Evolutionary conservation across 2,329 filamentous ascomycete species (phyloP).

Genomic region (Aurifilum marmelostoma): DNA sequence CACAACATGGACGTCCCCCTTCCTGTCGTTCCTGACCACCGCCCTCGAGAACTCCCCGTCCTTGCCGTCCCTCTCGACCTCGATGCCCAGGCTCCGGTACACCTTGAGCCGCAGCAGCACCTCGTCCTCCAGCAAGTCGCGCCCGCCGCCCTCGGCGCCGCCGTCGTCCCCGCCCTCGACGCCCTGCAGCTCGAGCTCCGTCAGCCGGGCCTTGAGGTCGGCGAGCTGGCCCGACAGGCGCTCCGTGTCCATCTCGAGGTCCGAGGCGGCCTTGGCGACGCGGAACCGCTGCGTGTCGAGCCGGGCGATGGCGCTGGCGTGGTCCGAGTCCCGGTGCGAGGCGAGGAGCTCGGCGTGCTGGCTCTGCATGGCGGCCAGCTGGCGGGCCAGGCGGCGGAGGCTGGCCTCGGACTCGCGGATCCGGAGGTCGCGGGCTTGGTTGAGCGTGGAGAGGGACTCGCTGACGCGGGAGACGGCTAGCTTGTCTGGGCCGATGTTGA

Average conservation of each 20-base stretch:
- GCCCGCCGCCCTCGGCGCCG: conserved; percentile 36
- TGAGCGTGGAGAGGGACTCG: conserved; percentile 81
- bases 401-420: conserved; percentile 70
- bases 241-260: conserved; percentile 94
- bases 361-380: conserved; percentile 72
- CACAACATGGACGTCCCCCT: conserved; percentile 92
- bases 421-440: conserved; percentile 79
- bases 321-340: conserved; percentile 75
- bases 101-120: conserved; percentile 80
- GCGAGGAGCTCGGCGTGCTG: conserved; percentile 78
- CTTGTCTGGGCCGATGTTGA: conserved; percentile 91
- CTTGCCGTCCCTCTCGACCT: conserved; percentile 75
- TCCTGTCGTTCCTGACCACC: conserved; percentile 80
- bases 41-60: conserved; percentile 83
- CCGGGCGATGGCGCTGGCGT: conserved; percentile 81
- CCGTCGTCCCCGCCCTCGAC: conserved; percentile 66
- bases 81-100: conserved; percentile 88
- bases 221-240: conserved; percentile 79
- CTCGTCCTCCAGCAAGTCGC: conserved; percentile 62
- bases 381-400: conserved; percentile 73
- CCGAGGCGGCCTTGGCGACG: conserved; percentile 85
- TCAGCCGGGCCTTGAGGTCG: conserved; percentile 71
- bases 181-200: conserved; percentile 84
- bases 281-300: conserved; percentile 95
- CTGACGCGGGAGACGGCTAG: conserved; percentile 79